Conservation (phyloP, 192 early-diverging fungal species). For the Geranomyces variabilis region DNA sequence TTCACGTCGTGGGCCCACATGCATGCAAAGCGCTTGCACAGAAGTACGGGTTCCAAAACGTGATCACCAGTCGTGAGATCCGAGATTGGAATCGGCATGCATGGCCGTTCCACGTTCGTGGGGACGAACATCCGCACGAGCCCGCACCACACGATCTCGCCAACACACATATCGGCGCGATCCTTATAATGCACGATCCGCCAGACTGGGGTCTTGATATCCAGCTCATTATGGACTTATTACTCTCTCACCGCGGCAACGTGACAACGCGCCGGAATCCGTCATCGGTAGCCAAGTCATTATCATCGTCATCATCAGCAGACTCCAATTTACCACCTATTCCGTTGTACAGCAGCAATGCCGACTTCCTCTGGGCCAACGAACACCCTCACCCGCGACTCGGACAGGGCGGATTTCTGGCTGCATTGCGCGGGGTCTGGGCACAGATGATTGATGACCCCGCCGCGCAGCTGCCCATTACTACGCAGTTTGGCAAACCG, state of each 20-base stretch:
- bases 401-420: constrained; percentile 29
- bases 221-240: constrained; percentile 25
- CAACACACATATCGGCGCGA: constrained; percentile 16
- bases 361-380: constrained; percentile 22
- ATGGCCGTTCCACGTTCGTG: constrained; percentile 17
- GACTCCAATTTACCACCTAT: not conserved
- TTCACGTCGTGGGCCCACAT: constrained; percentile 17
- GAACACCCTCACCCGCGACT: constrained; percentile 17
- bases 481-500: constrained; percentile 30
- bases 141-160: constrained; percentile 3
- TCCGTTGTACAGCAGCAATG: constrained; percentile 18
- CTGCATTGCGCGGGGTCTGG: constrained; percentile 24
- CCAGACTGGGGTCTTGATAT: constrained; percentile 33
- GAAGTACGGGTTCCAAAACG: constrained; percentile 23
- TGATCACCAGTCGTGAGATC: constrained; percentile 13
- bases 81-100: constrained; percentile 1
- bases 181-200: constrained; percentile 29
- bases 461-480: not conserved
- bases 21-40: constrained; percentile 20
- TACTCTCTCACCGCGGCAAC: constrained; percentile 8
- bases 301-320: too few species aligned
- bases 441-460: not conserved
- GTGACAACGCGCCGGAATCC: constrained; percentile 12
- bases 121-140: not conserved
- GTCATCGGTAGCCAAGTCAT: not conserved